Percentiles rank a stretch among this genome's conserved stretches.
These are phyloP conservation scores for Akanthomyces lecanii DNA, from an alignment of 2,329 filamentous ascomycete genomes.

Conservation along the genomic window DNA sequence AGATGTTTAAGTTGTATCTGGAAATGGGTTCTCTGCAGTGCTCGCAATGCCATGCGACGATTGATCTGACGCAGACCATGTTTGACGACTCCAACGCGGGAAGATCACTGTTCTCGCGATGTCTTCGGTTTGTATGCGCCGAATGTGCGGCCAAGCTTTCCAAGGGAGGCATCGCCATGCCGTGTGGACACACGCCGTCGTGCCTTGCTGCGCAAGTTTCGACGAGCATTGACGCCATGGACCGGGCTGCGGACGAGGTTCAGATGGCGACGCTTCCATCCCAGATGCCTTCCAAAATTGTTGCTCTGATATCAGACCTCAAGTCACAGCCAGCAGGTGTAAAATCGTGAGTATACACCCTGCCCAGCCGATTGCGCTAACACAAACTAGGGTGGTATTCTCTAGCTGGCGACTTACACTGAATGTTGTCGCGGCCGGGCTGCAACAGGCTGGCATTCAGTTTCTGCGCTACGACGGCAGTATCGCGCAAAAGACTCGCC, in stretches of 20 bases:
- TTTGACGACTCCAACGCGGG: conserved; percentile 17
- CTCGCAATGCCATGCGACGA: conserved; percentile 23
- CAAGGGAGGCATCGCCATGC: background rate
- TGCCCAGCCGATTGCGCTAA: background rate
- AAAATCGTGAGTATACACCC: conserved; percentile 33
- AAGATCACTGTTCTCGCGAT: conserved; percentile 29
- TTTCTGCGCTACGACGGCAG: conserved; percentile 45
- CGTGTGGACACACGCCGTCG: conserved; percentile 26
- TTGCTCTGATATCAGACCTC: conserved; percentile 31
- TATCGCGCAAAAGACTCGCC: conserved; percentile 38
- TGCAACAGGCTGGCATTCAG: conserved; percentile 32
- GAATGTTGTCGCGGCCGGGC: conserved; percentile 38
- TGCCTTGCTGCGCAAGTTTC: conserved; percentile 27
- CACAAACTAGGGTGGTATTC: conserved; percentile 42
- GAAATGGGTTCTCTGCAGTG: conserved; percentile 28
- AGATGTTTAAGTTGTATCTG: conserved; percentile 30
- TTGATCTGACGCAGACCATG: conserved; percentile 20
- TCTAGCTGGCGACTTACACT: conserved; percentile 48
- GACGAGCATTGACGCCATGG: conserved; percentile 21
- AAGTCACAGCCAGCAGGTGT: conserved; percentile 22
- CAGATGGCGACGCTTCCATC: background rate
- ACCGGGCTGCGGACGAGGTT: conserved; percentile 16
- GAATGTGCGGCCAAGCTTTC: conserved; percentile 24
- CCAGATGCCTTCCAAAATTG: conserved; percentile 30
- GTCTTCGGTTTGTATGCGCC: conserved; percentile 30